These are phyloP conservation scores for Sporisorium scitamineum DNA, from an alignment of 1,284 basidiomycete genomes.

Conservation along the genomic window DNA sequence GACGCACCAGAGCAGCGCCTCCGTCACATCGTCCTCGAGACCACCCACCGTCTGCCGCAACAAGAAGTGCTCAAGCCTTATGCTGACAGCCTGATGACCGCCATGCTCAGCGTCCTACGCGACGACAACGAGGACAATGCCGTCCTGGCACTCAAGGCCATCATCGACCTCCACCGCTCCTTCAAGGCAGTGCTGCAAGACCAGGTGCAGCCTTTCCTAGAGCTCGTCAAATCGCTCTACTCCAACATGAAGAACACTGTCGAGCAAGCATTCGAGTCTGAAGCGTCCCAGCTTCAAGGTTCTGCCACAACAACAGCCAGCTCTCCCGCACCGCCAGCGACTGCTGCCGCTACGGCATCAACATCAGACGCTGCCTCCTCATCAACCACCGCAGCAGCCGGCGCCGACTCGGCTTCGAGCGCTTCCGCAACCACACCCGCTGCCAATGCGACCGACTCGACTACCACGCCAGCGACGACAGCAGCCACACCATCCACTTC, in stretches of 20 bases:
- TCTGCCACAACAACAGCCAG: constrained; percentile 7
- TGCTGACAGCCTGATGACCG: constrained; percentile 77
- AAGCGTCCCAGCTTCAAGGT: constrained; percentile 41
- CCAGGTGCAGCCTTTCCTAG: constrained; percentile 82
- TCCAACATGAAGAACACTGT: constrained; percentile 82
- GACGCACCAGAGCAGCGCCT: constrained; percentile 81
- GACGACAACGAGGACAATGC: constrained; percentile 98
- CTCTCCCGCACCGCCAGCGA: constrained; percentile 16
- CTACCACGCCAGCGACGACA: constrained; percentile 8
- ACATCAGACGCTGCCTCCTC: constrained; percentile 9
- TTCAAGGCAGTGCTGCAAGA: constrained; percentile 76
- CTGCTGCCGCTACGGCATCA: constrained; percentile 3
- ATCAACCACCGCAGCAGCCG: constrained; percentile 4
- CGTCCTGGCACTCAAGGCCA: constrained; percentile 87
- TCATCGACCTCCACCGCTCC: constrained; percentile 78
- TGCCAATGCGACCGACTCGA: constrained; percentile 7
- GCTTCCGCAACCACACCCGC: constrained; percentile 10
- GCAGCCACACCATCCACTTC: constrained; percentile 10
- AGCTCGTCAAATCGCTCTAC: constrained; percentile 80
- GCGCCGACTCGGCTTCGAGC: constrained; percentile 7
- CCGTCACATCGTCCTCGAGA: constrained; percentile 72
- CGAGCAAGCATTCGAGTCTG: constrained; percentile 76
- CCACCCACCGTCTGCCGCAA: constrained; percentile 84
- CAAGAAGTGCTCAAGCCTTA: constrained; percentile 82
- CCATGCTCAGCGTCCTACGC: constrained; percentile 83